These are phyloP conservation scores for Nakazawaea anatomiae DNA, from an alignment of 805 yeast species.

Conservation along the genomic window DNA sequence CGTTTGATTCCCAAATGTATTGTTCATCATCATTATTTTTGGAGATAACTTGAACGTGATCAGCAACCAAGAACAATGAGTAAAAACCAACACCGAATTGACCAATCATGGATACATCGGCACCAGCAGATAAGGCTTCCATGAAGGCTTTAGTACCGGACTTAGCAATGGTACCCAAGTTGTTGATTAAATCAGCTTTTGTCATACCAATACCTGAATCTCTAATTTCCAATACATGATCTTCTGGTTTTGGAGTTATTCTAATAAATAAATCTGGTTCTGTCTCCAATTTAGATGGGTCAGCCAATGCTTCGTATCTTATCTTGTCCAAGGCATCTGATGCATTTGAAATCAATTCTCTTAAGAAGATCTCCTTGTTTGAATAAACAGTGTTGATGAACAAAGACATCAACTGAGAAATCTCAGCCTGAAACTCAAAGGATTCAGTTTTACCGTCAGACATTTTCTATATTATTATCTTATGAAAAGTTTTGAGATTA, in stretches of 20 bases:
- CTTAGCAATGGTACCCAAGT: conserved; percentile 99
- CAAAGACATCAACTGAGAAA: conserved; percentile 99
- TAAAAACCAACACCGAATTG: conserved; percentile 99
- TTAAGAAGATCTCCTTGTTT: conserved; percentile 96
- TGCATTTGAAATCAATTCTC: conserved; percentile 98
- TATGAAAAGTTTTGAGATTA: neutral
- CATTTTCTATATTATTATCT: neutral
- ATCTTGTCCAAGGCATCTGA: conserved; percentile 99
- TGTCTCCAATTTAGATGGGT: conserved; percentile 84
- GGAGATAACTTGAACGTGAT: conserved; percentile 95
- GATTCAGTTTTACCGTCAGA: conserved; percentile 51
- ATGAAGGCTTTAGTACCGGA: conserved; percentile 99
- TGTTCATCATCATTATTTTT: conserved; percentile 99
- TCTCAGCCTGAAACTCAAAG: conserved; percentile 99
- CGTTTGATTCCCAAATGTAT: conserved; percentile 99
- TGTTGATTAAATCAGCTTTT: conserved; percentile 97
- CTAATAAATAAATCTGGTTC: conserved; percentile 97
- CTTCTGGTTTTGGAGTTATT: conserved; percentile 94
- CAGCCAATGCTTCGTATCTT: conserved; percentile 93
- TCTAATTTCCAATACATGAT: conserved; percentile 91
- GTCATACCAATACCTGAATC: conserved; percentile 99
- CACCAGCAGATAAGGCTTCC: conserved; percentile 99
- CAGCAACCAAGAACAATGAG: conserved; percentile 98
- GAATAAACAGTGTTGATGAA: conserved; percentile 99
- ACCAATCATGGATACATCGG: conserved; percentile 99